These are phyloP conservation scores for Stagonosporopsis cucurbitacearum DNA, from an alignment of 2,329 filamentous ascomycete genomes.

Conservation along the genomic window DNA sequence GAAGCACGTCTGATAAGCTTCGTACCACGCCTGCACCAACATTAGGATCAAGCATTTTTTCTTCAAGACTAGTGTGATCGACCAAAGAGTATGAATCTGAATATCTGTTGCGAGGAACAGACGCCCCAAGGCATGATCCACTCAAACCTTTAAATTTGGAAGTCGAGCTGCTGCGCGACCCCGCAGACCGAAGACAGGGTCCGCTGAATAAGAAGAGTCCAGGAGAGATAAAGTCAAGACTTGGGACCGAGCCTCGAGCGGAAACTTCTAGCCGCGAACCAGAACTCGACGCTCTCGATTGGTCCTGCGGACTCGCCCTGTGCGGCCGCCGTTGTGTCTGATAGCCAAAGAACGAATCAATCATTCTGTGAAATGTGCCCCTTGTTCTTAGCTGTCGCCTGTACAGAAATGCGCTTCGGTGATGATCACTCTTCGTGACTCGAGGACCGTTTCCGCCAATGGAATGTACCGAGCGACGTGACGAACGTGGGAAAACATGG, in stretches of 20 bases:
- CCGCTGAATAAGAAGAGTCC: slow-evolving; percentile 44
- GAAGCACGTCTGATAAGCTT: slow-evolving; percentile 38
- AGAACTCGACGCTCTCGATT: slow-evolving; percentile 32
- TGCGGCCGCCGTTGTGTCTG: slow-evolving; percentile 7
- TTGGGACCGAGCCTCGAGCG: slow-evolving; percentile 31
- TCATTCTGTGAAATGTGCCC: slow-evolving; percentile 34
- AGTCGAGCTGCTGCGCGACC: slow-evolving; percentile 30
- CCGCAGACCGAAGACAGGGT: slow-evolving; percentile 37
- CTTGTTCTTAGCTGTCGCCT: slow-evolving; percentile 26
- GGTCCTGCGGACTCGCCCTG: slow-evolving; percentile 8
- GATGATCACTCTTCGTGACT: slow-evolving; percentile 21
- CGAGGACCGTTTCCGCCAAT: slow-evolving; percentile 12
- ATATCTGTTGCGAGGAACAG: slow-evolving; percentile 18
- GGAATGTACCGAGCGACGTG: slow-evolving; percentile 7
- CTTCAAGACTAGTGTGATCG: slow-evolving; percentile 25
- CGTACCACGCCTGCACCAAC: slow-evolving; percentile 25
- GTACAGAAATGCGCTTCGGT: slow-evolving; percentile 18
- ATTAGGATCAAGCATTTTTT: slow-evolving; percentile 36
- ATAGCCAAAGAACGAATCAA: slow-evolving; percentile 38
- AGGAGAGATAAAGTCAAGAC: slow-evolving; percentile 43
- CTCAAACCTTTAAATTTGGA: slow-evolving; percentile 28
- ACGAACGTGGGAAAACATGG: slow-evolving; percentile 31
- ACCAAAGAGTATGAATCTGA: slow-evolving; percentile 33
- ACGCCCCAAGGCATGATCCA: slow-evolving; percentile 22
- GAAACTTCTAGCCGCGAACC: slow-evolving; percentile 27